Evolutionary conservation across 1,284 basidiomycete species (phyloP).

Genomic region (Schizophyllum amplum): DNA sequence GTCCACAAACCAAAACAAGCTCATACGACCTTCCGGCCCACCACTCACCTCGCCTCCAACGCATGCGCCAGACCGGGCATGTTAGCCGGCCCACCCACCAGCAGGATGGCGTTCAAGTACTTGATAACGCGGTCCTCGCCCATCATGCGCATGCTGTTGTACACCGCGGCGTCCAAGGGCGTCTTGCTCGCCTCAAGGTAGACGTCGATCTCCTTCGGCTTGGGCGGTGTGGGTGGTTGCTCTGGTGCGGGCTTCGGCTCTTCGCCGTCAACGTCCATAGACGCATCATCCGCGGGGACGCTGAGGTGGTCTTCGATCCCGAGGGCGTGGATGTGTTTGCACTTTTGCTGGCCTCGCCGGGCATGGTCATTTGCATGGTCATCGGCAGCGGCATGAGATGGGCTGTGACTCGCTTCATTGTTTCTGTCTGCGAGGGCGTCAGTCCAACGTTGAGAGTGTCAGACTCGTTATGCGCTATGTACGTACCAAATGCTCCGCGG

Average conservation of each 20-base stretch:
- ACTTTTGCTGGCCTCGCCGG: background rate
- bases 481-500: constrained; percentile 55
- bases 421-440: no score
- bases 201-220: constrained; percentile 67
- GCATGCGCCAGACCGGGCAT: constrained; percentile 73
- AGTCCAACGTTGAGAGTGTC: constrained; percentile 5
- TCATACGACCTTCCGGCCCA: background rate
- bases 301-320: background rate
- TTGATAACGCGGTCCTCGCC: constrained; percentile 89
- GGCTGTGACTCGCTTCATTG: constrained; percentile 81
- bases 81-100: constrained; percentile 77
- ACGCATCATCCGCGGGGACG: background rate
- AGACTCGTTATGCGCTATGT: no score
- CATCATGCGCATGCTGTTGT: constrained; percentile 80
- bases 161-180: constrained; percentile 91
- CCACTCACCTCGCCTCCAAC: constrained; percentile 63
- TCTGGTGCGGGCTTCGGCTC: background rate
- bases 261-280: background rate
- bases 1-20: background rate
- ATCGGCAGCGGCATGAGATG: constrained; percentile 52
- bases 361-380: constrained; percentile 1
- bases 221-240: constrained; percentile 4
- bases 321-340: background rate
- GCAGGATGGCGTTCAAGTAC: constrained; percentile 82
- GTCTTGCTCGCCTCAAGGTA: constrained; percentile 83